These are phyloP conservation scores for Lasiosphaeris hirsuta DNA, from an alignment of 495 filamentous ascomycete genomes.

Conservation along the genomic window DNA sequence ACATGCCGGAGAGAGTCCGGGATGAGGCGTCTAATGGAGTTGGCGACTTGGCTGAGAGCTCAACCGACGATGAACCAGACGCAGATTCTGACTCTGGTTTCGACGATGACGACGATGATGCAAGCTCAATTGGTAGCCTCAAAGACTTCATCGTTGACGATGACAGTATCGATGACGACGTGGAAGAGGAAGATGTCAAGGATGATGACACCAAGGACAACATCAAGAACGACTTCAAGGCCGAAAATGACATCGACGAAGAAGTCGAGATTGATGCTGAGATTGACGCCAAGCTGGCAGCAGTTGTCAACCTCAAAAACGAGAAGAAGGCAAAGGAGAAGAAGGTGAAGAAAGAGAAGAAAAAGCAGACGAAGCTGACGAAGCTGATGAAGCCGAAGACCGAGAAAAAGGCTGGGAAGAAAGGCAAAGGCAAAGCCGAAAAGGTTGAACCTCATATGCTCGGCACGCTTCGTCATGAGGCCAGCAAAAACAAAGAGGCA, in stretches of 20 bases:
- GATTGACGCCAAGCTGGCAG: conserved; percentile 16
- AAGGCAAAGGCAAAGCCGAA: conserved; percentile 26
- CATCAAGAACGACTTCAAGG: conserved; percentile 46
- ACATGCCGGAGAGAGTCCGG: conserved; percentile 51
- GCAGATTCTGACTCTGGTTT: conserved; percentile 36
- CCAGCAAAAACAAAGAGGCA: conserved; percentile 55
- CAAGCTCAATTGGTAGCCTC: conserved; percentile 46
- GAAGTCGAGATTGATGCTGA: conserved; percentile 6
- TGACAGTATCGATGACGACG: conserved; percentile 36
- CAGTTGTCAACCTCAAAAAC: conserved; percentile 16
- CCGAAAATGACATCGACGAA: conserved; percentile 15
- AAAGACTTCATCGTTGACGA: conserved; percentile 58
- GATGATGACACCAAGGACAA: conserved; percentile 17
- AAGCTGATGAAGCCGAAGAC: conserved; percentile 14
- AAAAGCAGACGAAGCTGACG: conserved; percentile 15
- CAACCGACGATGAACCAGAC: conserved; percentile 31
- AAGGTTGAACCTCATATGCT: conserved; percentile 28
- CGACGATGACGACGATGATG: conserved; percentile 41
- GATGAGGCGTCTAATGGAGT: background rate
- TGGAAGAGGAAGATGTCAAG: conserved; percentile 28
- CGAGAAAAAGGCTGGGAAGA: background rate
- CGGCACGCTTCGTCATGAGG: conserved; percentile 48
- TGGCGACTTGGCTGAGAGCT: conserved; percentile 26
- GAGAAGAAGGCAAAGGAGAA: conserved; percentile 12
- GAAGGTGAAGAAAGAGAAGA: conserved; percentile 7